Conservation (phyloP, 2,329 filamentous ascomycete species). For the Fusarium oligoseptatum region DNA sequence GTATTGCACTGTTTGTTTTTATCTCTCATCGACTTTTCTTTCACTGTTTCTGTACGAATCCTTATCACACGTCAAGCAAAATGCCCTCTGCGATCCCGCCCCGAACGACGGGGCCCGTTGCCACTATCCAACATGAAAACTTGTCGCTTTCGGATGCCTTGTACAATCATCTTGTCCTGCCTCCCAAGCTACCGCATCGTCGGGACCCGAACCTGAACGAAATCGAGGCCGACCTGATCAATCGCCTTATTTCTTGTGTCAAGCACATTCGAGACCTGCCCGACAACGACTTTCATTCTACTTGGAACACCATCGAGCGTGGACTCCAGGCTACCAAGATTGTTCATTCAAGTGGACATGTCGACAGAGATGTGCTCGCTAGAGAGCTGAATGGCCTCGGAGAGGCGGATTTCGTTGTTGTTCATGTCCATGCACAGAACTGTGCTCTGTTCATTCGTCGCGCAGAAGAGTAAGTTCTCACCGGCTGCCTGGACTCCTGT, state of each 20-base stretch:
- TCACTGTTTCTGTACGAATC: neutral
- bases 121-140: neutral
- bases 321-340: conserved; percentile 37
- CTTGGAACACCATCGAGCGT: conserved; percentile 35
- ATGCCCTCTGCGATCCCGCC: neutral
- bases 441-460: conserved; percentile 49
- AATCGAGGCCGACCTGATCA: conserved; percentile 30
- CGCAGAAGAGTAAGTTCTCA: conserved; percentile 43
- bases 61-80: neutral
- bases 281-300: conserved; percentile 19
- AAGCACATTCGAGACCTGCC: conserved; percentile 32
- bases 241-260: conserved; percentile 30
- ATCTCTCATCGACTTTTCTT: neutral
- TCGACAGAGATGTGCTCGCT: conserved; percentile 34
- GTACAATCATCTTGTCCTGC: conserved; percentile 44
- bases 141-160: conserved; percentile 35
- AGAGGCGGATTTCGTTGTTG: conserved; percentile 33
- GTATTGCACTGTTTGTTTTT: neutral
- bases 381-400: conserved; percentile 32
- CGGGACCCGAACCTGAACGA: conserved; percentile 32
- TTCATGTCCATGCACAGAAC: conserved; percentile 48
- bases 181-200: conserved; percentile 39
- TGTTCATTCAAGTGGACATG: conserved; percentile 29
- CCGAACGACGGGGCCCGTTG: neutral
- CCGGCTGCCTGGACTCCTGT: neutral